A percentile compares a stretch with the other conserved stretches of the same genome.
phyloP scores from a whole-genome alignment of 306 rosid species.

The Mimosa pudica region DNA sequence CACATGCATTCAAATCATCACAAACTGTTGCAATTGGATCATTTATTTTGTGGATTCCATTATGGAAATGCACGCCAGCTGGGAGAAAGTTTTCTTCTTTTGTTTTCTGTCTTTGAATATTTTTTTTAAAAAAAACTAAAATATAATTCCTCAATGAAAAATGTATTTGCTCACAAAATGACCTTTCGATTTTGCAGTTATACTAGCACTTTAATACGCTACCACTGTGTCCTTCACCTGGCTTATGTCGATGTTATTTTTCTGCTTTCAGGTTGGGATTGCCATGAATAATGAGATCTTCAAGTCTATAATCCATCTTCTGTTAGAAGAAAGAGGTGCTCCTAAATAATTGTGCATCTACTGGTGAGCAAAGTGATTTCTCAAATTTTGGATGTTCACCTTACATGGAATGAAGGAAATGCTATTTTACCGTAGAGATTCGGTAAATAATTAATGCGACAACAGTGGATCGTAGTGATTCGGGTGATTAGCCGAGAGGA shows the following conservation, averaged over 20 bases:
- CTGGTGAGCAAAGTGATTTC: background rate
- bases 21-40: no score
- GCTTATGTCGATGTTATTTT: slow-evolving; percentile 23
- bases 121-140: background rate
- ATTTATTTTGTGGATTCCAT: background rate
- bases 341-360: slow-evolving; percentile 40
- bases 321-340: slow-evolving; percentile 76
- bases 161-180: background rate
- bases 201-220: background rate
- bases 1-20: no score
- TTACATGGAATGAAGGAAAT: background rate
- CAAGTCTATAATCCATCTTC: slow-evolving; percentile 75
- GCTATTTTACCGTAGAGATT: no score
- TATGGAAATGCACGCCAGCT: background rate
- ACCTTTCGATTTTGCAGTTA: slow-evolving; percentile 13
- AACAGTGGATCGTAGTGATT: no score
- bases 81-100: background rate
- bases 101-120: background rate
- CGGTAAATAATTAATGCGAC: no score
- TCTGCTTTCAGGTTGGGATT: slow-evolving; percentile 50
- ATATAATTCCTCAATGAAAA: no score
- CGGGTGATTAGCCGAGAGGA: no score
- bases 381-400: slow-evolving; percentile 11
- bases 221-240: slow-evolving; percentile 25
- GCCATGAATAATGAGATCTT: slow-evolving; percentile 67